phyloP scores from a whole-genome alignment of 441 rosid genomes.

The Lepidium campestre region DNA sequence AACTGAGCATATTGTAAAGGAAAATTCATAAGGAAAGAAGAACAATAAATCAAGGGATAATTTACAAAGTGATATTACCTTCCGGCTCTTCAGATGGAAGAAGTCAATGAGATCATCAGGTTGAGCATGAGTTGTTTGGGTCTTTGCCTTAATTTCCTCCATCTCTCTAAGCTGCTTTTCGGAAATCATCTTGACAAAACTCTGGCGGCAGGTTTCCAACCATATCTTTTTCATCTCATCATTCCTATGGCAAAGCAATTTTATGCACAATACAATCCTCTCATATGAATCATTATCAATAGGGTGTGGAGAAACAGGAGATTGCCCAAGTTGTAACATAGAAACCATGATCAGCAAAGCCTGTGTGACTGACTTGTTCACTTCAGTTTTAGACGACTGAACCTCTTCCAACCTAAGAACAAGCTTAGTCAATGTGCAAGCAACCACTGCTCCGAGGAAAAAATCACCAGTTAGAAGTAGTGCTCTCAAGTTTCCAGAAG shows the following conservation, averaged over 20 bases:
- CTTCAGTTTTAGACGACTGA: slow-evolving; percentile 63
- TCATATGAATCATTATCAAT: slow-evolving; percentile 79
- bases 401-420: slow-evolving; percentile 84
- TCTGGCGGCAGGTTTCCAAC: slow-evolving; percentile 74
- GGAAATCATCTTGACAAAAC: slow-evolving; percentile 82
- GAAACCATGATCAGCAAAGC: slow-evolving; percentile 75
- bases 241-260: slow-evolving; percentile 65
- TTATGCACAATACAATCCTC: slow-evolving; percentile 62
- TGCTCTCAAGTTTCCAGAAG: slow-evolving; percentile 74
- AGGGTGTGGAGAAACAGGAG: slow-evolving; percentile 70
- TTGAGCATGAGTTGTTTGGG: slow-evolving; percentile 73
- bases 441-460: slow-evolving; percentile 87
- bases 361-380: slow-evolving; percentile 51
- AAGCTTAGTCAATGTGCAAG: slow-evolving; percentile 78
- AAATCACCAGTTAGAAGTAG: slow-evolving; percentile 80
- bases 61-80: slow-evolving; percentile 39
- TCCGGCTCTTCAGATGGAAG: slow-evolving; percentile 88
- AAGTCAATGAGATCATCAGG: slow-evolving; percentile 89
- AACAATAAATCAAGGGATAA: neutral
- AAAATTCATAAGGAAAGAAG: neutral
- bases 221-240: slow-evolving; percentile 70
- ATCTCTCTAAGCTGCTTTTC: slow-evolving; percentile 75
- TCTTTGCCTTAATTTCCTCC: slow-evolving; percentile 80
- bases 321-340: slow-evolving; percentile 76
- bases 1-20: neutral